Base-by-base conservation (phyloP, 371 early-diverging fungal genomes). In the Mortierella sp. region DNA sequence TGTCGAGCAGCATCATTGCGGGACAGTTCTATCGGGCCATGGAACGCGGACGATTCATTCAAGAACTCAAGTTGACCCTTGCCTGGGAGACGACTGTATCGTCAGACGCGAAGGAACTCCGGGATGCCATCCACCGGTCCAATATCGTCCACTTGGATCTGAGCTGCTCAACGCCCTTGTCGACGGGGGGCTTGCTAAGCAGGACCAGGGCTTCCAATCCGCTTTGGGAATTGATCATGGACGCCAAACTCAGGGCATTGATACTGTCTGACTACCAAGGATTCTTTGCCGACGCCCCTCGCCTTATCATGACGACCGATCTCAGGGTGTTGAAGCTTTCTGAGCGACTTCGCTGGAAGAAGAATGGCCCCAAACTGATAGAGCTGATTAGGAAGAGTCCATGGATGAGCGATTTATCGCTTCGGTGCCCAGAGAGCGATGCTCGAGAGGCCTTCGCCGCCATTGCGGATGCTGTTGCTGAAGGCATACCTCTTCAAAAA, bases 141-240 rank as follows among this genome's bases (percentile, higher is more conserved):
- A 73, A 55, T 26, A 42, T 84, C 5, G 70, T 70, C n/a, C 38
- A 70, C 19, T 26, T 84, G 31, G 78, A 78, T 47, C 47, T 47
- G 47, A 47, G 50, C 50, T 48, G 50, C 57, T 57, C 31, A 60
- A 14, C 34, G 7, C 31, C 63, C 31, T 34, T 63, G 19, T 52
- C 71, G 1, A 54, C 75, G 16, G 34, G 75, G 0, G 75, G 71
- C 26, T 58, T 77, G 21, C 58, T 84, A 42, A 74, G 50, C 24
- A 74, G 80, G 47, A 74, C 44, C 42, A 80, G 78, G 72, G 50
- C 65, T 1, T 70, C 77, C 16, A 80, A 84, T 57, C 84, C 84
- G 0, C 48, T 84, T 2, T 70, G 80, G 75, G 78, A 84, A 28
- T 72, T 84, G 72, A 74, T 84, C 24, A 42, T 45, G 19, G 48